These are phyloP conservation scores for Camelina neglecta DNA, from an alignment of 345 rosid genomes.

Conservation along the genomic window DNA sequence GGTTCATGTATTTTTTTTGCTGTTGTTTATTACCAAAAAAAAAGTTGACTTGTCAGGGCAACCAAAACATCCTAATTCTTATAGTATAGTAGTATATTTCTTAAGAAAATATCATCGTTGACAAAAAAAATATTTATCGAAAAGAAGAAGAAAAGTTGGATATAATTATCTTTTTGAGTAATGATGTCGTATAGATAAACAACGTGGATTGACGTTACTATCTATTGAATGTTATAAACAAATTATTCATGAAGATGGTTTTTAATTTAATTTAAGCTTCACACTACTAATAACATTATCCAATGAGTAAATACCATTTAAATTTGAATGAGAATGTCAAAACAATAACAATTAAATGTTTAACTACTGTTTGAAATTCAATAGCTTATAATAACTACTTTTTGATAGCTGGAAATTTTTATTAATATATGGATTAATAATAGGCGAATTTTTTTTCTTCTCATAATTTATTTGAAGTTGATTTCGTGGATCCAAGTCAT, in stretches of 20 bases:
- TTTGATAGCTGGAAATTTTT: conserved; percentile 17
- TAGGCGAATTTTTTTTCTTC: neutral
- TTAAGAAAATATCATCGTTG: neutral
- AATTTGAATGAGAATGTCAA: neutral
- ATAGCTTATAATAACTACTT: neutral
- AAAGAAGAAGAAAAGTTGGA: neutral
- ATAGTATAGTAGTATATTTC: neutral
- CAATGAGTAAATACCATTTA: neutral
- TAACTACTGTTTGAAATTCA: neutral
- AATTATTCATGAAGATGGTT: neutral
- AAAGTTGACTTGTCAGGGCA: conserved; percentile 8
- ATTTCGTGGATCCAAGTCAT: conserved; percentile 46
- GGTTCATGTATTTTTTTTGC: neutral
- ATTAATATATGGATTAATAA: neutral
- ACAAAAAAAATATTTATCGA: neutral
- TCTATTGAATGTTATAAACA: neutral
- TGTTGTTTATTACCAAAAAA: neutral
- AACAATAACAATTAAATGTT: neutral
- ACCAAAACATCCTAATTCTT: conserved; percentile 7
- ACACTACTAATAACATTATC: neutral
- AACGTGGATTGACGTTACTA: conserved; percentile 34
- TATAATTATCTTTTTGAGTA: neutral
- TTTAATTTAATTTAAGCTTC: neutral
- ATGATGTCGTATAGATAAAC: neutral
- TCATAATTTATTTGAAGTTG: conserved; percentile 6